Evolutionary conservation across 1,284 basidiomycete species (phyloP), one percentile per base, ranked within the genome.

Genomic region (Apiotrichum sp.): DNA sequence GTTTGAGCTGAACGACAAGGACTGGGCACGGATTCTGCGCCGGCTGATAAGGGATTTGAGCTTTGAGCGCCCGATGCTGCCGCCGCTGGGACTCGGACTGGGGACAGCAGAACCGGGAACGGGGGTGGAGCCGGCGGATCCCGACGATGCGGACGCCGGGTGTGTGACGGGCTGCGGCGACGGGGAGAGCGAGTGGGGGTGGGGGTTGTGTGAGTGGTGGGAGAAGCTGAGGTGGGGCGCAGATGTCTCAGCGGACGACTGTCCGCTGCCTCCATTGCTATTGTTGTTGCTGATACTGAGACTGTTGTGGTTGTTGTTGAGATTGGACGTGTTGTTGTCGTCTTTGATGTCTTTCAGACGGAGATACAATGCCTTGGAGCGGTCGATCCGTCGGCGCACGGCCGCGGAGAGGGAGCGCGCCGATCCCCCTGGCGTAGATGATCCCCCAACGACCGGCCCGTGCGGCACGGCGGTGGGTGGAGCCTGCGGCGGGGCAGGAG

Each of bases 311-410:
- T 51, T 44, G 32, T 44, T 33, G 33, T 32, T 29, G 14, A 47
- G 39, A 31, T 41, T 36, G 32, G n/a, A 41, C 45, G 8, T 16
- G 32, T 29, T 4, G 34, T 36, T 9, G 34, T 35, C n/a, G 5
- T 13, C 6, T n/a, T 36, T 9, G 34, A 16, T 8, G 5, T 13
- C 6, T 13, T 16, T 47, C n/a, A 47, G 45, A n/a, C 29, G 16
- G 47, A n/a, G 8, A 16, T 45, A 35, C 13, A 34, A 42, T 10
- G 48, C 33, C 53, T 52, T 55, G 42, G 57, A 58, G n/a, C 48
- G 43, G 43, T 39, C 43, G 16, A 59, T 46, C 50, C 48, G 39
- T 3, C 58, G 47, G n/a, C 54, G 47, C 3, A 59, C 47, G 1
- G 58, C 54, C 6, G 46, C 46, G 36, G 13, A 3, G 35, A 48